These are phyloP conservation scores for Gossypium laxum DNA, from an alignment of 441 rosid species.

Conservation along the genomic window DNA sequence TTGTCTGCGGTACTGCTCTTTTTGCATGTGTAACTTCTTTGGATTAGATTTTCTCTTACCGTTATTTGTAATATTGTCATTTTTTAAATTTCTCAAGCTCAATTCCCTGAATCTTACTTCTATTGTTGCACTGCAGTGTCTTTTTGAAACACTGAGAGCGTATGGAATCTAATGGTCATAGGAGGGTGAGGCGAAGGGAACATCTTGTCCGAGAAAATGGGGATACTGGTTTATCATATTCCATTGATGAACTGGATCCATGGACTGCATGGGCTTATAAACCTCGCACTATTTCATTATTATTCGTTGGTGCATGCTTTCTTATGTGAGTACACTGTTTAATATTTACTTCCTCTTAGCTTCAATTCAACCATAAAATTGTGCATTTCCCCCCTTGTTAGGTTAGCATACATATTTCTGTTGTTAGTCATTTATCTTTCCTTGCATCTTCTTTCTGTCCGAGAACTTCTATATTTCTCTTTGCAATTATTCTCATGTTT, in stretches of 20 bases:
- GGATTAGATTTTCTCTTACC: background rate
- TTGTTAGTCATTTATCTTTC: background rate
- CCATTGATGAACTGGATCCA: conserved; percentile 70
- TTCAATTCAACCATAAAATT: background rate
- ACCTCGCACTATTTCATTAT: conserved; percentile 87
- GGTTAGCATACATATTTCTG: background rate
- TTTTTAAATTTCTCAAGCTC: background rate
- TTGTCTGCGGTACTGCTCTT: background rate
- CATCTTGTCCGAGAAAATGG: conserved; percentile 47
- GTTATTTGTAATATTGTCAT: background rate
- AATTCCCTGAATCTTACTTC: background rate
- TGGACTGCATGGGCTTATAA: conserved; percentile 99
- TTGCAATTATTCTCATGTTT: background rate
- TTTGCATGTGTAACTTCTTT: background rate
- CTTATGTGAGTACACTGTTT: conserved; percentile 56
- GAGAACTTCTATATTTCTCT: background rate
- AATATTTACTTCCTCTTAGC: background rate
- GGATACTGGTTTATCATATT: conserved; percentile 20
- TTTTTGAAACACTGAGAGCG: conserved; percentile 15
- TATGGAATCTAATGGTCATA: conserved; percentile 60
- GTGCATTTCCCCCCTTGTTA: background rate
- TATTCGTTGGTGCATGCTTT: conserved; percentile 88
- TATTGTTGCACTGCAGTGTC: background rate
- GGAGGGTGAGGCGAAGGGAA: conserved; percentile 42
- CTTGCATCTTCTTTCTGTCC: background rate